phyloP scores from a whole-genome alignment of 1,284 basidiomycete species.

The Schizophyllum commune region DNA sequence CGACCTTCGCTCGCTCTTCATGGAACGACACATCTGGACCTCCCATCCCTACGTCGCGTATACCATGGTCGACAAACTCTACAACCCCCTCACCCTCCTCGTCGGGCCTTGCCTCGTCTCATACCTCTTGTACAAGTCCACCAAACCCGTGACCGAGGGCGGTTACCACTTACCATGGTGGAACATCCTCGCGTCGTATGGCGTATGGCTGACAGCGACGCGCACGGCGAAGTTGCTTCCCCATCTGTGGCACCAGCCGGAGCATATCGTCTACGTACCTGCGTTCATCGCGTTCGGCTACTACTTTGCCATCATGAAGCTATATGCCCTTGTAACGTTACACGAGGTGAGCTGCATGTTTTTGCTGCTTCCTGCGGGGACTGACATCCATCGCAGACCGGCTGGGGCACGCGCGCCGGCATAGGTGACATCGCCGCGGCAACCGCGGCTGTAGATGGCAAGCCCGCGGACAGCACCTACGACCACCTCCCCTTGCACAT shows the following conservation, averaged over 20 bases:
- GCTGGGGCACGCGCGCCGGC: slow-evolving; percentile 87
- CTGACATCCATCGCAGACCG: slow-evolving; percentile 42
- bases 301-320: slow-evolving; percentile 82
- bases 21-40: slow-evolving; percentile 82
- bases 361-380: background rate
- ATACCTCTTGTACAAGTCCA: slow-evolving; percentile 73
- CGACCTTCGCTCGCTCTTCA: slow-evolving; percentile 83
- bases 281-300: slow-evolving; percentile 91
- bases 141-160: slow-evolving; percentile 56
- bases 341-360: slow-evolving; percentile 48
- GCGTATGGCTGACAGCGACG: slow-evolving; percentile 78
- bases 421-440: slow-evolving; percentile 75
- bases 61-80: slow-evolving; percentile 90
- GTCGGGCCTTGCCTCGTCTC: slow-evolving; percentile 75
- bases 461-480: background rate
- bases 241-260: slow-evolving; percentile 79
- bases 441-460: slow-evolving; percentile 50
- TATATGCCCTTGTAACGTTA: slow-evolving; percentile 77
- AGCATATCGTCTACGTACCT: slow-evolving; percentile 83
- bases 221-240: slow-evolving; percentile 84
- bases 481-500: background rate
- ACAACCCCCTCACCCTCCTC: slow-evolving; percentile 85
- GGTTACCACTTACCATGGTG: slow-evolving; percentile 89
- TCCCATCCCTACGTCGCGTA: slow-evolving; percentile 86
- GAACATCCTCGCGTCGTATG: slow-evolving; percentile 72